Evolutionary conservation across 768 basidiomycete genomes (phyloP), one percentile per base, ranked within the genome.

Genomic region (Peribolospora kevripleyi): DNA sequence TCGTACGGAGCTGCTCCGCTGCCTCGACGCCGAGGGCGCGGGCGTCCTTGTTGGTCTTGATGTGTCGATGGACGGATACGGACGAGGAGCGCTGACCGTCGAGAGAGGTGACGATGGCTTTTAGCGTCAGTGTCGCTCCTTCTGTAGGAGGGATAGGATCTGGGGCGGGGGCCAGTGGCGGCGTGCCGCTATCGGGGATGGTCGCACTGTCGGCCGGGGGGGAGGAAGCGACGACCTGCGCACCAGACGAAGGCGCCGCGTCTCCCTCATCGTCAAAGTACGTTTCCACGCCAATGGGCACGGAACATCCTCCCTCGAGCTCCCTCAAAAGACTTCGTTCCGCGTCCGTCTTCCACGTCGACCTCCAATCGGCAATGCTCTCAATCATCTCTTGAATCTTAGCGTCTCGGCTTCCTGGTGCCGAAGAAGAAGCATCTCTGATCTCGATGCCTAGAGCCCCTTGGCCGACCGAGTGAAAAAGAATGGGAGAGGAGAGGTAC

Each of bases 291-390:
- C 90, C 91, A 11, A 98, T 88, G 3, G 91, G 91, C 0, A 98
- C 90, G 58, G 84, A 88, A 69, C 93, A 98, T 37, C 93, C 93
- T 39, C 93, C 93, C 68, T 97, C 93, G 53, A 97, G 72, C 36
- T 81, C 79, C n/a, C 81, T 73, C 59, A 97, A 71, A 67, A 83
- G 81, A 1, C 81, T 83, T 10, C 93, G 76, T 68, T 98, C 93
- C 2, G 87, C 86, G 37, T 74, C 70, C 62, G 81, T 84, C 54
- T 64, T 69, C 80, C 80, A 85, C 50, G 78, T 73, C 0, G 86
- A 87, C 65, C 74, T 72, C 69, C 78, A 76, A 65, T 93, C 83
- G 1, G 77, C 84, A 50, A 88, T 66, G 37, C 70, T 71, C 42
- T 73, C 68, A 65, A 87, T 79, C 40, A 90, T 67, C 53, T 74